Evolutionary conservation across 768 basidiomycete genomes (phyloP).

Genomic region (Trametes gibbosa): DNA sequence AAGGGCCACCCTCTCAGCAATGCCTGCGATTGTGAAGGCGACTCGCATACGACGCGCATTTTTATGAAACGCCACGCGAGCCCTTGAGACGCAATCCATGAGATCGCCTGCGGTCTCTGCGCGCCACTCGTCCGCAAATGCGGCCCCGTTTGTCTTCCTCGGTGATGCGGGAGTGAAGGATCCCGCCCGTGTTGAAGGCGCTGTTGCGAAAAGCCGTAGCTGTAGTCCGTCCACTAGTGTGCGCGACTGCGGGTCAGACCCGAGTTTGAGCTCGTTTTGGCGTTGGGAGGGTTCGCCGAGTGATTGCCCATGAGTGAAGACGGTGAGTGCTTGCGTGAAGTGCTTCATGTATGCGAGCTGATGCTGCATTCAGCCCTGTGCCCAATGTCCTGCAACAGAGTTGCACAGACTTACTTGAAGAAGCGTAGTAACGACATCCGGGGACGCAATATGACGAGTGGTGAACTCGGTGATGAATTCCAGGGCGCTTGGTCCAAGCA

Average conservation of each 20-base stretch:
- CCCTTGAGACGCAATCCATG: constrained; percentile 35
- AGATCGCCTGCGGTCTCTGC: constrained; percentile 28
- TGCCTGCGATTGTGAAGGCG: constrained; percentile 46
- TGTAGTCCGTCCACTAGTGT: constrained; percentile 39
- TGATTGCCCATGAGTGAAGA: constrained; percentile 35
- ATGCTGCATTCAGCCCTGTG: neutral
- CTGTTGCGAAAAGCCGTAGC: constrained; percentile 28
- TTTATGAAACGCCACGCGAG: constrained; percentile 36
- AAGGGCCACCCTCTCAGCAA: constrained; percentile 38
- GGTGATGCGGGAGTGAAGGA: constrained; percentile 15
- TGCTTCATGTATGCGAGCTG: constrained; percentile 71
- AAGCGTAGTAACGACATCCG: constrained; percentile 54
- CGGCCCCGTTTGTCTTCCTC: constrained; percentile 9
- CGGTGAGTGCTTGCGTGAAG: constrained; percentile 58
- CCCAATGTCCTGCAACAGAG: neutral
- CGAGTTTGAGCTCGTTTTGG: neutral
- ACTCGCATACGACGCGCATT: constrained; percentile 38
- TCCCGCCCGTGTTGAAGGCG: neutral
- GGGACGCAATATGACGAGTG: constrained; percentile 51
- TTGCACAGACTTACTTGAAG: constrained; percentile 50
- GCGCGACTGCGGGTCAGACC: constrained; percentile 21
- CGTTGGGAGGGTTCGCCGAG: constrained; percentile 1
- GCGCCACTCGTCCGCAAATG: too few relatives aligned
- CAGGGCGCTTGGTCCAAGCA: constrained; percentile 58
- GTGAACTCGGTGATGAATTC: constrained; percentile 58